Evolutionary conservation across 176 grass and related monocot genomes (phyloP).

Genomic region (Avena sativa): DNA sequence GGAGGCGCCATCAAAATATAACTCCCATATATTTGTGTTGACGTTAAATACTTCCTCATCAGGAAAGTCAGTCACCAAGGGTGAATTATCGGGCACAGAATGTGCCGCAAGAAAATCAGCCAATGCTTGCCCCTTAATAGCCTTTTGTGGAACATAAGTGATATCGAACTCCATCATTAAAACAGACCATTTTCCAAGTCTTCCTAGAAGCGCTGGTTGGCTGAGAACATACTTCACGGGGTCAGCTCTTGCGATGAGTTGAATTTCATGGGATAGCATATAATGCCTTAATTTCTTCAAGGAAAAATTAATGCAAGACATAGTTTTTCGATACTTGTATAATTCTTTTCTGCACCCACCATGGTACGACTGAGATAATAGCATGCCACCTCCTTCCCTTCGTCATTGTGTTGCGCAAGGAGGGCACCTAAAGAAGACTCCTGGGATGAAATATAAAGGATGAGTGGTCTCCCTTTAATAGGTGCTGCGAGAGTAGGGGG

Average conservation of each 20-base stretch:
- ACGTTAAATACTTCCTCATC: too few relatives aligned
- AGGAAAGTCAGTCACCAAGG: neutral
- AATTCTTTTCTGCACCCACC: neutral
- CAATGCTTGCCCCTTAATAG: neutral
- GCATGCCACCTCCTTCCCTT: neutral
- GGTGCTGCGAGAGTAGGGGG: neutral
- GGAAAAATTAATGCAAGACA: neutral
- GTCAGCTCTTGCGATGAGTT: neutral
- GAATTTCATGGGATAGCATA: neutral
- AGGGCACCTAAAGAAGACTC: neutral
- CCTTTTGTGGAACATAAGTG: neutral
- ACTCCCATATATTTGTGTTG: too few relatives aligned
- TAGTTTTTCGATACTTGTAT: neutral
- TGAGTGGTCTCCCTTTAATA: neutral
- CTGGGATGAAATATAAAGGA: neutral
- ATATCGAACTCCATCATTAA: neutral
- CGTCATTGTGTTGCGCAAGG: neutral
- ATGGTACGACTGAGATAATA: neutral
- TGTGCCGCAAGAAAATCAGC: neutral
- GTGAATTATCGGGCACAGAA: neutral
- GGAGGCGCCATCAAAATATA: neutral
- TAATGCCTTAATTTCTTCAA: neutral
- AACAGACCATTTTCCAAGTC: neutral
- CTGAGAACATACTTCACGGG: neutral
- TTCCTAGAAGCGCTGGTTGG: neutral